Percentiles rank a stretch among this genome's conserved stretches.
Evolutionary conservation across 306 rosid genomes (phyloP).

Genomic region (Macrotyloma uniflorum): DNA sequence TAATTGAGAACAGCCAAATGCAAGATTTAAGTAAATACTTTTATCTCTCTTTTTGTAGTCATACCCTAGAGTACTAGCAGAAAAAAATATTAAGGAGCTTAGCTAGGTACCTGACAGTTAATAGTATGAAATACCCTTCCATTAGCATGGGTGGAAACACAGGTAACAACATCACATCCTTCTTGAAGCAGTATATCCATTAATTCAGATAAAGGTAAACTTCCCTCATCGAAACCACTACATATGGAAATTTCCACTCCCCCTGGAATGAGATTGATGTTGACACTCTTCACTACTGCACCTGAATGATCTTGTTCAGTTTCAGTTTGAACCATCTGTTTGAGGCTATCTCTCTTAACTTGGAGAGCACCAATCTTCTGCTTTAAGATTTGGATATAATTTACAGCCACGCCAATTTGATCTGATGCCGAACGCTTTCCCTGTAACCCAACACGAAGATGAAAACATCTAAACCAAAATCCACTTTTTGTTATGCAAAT

Average conservation of each 20-base stretch:
- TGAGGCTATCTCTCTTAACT: conserved; percentile 42
- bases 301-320: conserved; percentile 16
- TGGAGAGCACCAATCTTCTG: conserved; percentile 29
- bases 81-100: neutral
- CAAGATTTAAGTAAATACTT: neutral
- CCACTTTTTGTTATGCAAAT: neutral
- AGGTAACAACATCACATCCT: conserved; percentile 44
- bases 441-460: conserved; percentile 15
- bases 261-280: conserved; percentile 19
- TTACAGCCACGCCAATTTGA: conserved; percentile 44
- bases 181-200: conserved; percentile 40
- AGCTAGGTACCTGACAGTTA: conserved; percentile 33
- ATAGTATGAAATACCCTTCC: conserved; percentile 41
- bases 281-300: conserved; percentile 13
- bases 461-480: conserved; percentile 3
- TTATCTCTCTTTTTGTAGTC: neutral
- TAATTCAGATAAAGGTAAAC: conserved; percentile 25
- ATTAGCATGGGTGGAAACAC: conserved; percentile 36
- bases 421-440: conserved; percentile 49
- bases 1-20: neutral
- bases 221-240: conserved; percentile 12
- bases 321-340: neutral
- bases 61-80: conserved; percentile 22
- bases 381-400: conserved; percentile 35
- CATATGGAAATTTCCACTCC: conserved; percentile 38